Base-by-base conservation (phyloP, 768 basidiomycete species). In the Suillus luteus region DNA sequence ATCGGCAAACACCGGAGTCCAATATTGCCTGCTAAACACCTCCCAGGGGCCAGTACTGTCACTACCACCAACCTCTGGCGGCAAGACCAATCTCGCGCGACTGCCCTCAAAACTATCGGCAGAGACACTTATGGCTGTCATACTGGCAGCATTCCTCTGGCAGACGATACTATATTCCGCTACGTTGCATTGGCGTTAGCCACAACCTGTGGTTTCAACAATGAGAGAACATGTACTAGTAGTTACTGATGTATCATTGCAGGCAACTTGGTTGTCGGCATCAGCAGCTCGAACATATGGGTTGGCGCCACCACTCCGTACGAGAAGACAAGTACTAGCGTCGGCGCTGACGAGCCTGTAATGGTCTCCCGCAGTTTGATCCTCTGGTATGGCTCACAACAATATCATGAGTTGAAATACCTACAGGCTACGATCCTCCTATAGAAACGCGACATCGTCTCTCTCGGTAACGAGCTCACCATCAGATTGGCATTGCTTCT, bases 251-350 rank as follows among this genome's bases (percentile, higher is more conserved):
- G 52, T 43, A 41, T 41, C 10, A 27, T n/a, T 58, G 48, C 65
- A 88, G 86, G 84, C 70, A 59, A 70, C 4, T 79, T 90, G 49
- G 68, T 89, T 60, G 76, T 89, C 60, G 88, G 88, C 69, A 87
- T 87, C 5, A 54, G 73, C 40, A 87, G 86, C 73, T 87, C 88
- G 22, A 88, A 88, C 76, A 90, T 87, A 33, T 90, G 88, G 87
- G 78, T 90, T 52, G 87, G 87, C 27, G 86, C 88, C 31, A 67
- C 41, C 14, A 74, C 68, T 31, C 19, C 74, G 3, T 90, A 86
- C 68, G 71, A 70, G 24, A 64, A 66, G 65, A 88, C 88, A 5
- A 77, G 77, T 62, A 83, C 86, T 31, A 86, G 84, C 63, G 69
- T 44, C 11, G 63, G 78, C 65, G 88, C 86, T 22, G 65, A 68